Evolutionary conservation across 2,329 filamentous ascomycete species (phyloP).

Genomic region (Trichoderma gracile): DNA sequence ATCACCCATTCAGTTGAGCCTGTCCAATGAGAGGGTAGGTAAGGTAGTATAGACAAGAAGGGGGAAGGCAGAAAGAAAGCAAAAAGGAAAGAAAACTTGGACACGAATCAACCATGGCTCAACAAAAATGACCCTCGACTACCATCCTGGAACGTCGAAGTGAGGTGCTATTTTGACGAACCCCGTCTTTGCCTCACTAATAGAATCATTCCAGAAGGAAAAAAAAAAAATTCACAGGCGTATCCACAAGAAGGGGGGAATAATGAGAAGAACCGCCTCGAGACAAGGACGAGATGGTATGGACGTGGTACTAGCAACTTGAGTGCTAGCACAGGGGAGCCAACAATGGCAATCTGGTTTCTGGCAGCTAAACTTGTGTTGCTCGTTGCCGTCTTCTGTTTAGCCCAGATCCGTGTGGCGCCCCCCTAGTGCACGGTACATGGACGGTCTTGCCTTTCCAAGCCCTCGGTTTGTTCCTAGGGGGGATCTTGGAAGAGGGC

Average conservation of each 20-base stretch:
- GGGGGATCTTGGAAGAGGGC: background rate
- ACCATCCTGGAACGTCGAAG: too few species aligned
- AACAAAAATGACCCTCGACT: background rate
- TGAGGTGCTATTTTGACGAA: background rate
- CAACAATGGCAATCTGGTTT: background rate
- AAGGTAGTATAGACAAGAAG: background rate
- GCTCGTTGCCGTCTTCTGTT: constrained; percentile 4
- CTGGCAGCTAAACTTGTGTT: too few species aligned
- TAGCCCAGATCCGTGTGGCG: constrained; percentile 21
- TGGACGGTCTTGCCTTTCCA: background rate
- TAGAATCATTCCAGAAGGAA: constrained; percentile 25
- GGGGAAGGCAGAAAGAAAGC: background rate
- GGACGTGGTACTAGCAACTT: background rate
- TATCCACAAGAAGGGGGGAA: constrained; percentile 1
- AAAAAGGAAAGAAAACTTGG: background rate
- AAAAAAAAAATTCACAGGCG: constrained; percentile 4
- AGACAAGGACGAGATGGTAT: background rate
- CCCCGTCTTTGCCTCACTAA: constrained; percentile 1
- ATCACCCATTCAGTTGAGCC: background rate
- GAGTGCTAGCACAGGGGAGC: constrained; percentile 6
- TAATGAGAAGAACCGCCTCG: background rate
- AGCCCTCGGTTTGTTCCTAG: background rate
- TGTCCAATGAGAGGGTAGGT: too few species aligned
- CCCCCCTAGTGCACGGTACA: constrained; percentile 16
- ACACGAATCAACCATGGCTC: background rate